Conservation (phyloP, 2,329 filamentous ascomycete species). For the Claviceps quebecensis region DNA sequence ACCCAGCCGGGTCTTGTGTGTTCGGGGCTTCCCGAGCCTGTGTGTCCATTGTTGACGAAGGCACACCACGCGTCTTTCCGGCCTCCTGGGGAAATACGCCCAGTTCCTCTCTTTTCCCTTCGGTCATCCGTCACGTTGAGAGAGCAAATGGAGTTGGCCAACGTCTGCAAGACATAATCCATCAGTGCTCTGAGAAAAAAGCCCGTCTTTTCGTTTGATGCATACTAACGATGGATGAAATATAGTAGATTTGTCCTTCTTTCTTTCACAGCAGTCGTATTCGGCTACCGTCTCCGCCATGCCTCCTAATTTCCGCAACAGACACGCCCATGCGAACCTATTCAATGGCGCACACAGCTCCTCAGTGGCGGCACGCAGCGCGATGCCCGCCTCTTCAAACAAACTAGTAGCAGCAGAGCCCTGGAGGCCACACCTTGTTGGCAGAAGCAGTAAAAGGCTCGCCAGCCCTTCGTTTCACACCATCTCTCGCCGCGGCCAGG, state of each 20-base stretch:
- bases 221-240: constrained; percentile 4
- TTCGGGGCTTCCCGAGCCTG: background rate
- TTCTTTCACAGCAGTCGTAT: constrained; percentile 6
- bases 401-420: constrained; percentile 4
- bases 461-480: constrained; percentile 5
- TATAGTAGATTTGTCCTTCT: background rate
- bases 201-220: background rate
- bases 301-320: constrained; percentile 6
- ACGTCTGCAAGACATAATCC: background rate
- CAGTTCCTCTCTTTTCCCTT: background rate
- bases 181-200: background rate
- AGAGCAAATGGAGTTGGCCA: background rate
- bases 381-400: constrained; percentile 3
- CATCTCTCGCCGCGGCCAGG: constrained; percentile 13
- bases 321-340: background rate
- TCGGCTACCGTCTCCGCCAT: constrained; percentile 2
- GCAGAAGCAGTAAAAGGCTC: constrained; percentile 2
- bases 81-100: background rate
- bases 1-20: background rate
- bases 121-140: background rate
- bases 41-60: background rate
- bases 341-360: constrained; percentile 1
- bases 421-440: constrained; percentile 7
- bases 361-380: constrained; percentile 6
- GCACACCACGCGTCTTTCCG: background rate